These are phyloP conservation scores for Moesziomyces sp. DNA, from an alignment of 1,284 basidiomycete genomes.

Conservation along the genomic window DNA sequence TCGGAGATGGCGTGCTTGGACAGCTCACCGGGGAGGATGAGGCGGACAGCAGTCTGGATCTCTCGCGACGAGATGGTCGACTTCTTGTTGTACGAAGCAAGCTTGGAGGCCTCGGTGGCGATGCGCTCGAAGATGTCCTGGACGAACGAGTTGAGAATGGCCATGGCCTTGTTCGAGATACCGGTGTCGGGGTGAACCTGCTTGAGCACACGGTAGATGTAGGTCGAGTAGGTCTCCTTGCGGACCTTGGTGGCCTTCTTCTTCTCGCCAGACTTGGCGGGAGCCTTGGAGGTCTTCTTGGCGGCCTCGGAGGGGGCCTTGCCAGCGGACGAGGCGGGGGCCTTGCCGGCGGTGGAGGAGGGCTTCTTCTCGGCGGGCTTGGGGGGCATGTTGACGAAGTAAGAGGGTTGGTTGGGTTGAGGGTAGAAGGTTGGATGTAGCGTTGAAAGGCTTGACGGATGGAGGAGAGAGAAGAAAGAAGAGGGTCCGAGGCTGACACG, in stretches of 20 bases:
- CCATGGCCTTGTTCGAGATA: constrained; percentile 71
- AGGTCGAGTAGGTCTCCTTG: constrained; percentile 72
- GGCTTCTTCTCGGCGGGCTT: constrained; percentile 70
- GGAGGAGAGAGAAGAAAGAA: constrained; percentile 22
- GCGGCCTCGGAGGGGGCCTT: constrained; percentile 72
- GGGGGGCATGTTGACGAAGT: constrained; percentile 57
- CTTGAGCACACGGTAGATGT: constrained; percentile 73
- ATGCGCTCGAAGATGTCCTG: constrained; percentile 71
- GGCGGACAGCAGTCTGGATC: constrained; percentile 68
- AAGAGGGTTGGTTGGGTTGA: constrained; percentile 7
- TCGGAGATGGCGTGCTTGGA: constrained; percentile 86
- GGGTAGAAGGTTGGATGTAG: constrained; percentile 12
- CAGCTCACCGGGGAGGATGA: constrained; percentile 73
- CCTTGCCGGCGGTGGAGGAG: constrained; percentile 73
- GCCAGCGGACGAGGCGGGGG: constrained; percentile 71
- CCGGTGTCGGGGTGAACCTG: constrained; percentile 71
- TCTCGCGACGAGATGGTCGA: constrained; percentile 68
- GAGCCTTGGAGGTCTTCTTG: constrained; percentile 71
- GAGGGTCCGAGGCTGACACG: constrained; percentile 16
- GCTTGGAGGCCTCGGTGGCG: constrained; percentile 68
- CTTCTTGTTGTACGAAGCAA: constrained; percentile 68
- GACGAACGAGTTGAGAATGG: constrained; percentile 69
- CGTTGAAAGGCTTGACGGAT: constrained; percentile 38
- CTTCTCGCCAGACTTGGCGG: constrained; percentile 72
- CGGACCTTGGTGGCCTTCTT: constrained; percentile 75